Evolutionary conservation across 2,329 filamentous ascomycete genomes (phyloP).

Genomic region (Xenoacremonium recifei): DNA sequence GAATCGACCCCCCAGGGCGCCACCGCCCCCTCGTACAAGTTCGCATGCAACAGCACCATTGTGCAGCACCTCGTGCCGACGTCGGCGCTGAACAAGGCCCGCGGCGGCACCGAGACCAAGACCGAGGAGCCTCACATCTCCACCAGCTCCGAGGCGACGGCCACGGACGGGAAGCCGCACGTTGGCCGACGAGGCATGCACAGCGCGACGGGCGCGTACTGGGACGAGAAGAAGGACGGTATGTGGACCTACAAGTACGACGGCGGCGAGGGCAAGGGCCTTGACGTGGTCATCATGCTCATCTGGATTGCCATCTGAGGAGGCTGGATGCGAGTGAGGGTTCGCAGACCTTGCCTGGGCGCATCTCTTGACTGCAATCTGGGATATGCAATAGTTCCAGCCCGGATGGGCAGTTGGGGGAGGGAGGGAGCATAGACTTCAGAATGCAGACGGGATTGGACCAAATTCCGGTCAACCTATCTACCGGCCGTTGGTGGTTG

Average conservation of each 20-base stretch:
- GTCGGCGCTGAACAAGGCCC: slow-evolving; percentile 60
- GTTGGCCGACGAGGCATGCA: slow-evolving; percentile 89
- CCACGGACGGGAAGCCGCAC: slow-evolving; percentile 65
- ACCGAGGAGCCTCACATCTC: slow-evolving; percentile 53
- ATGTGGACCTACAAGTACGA: slow-evolving; percentile 91
- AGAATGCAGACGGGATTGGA: slow-evolving; percentile 22
- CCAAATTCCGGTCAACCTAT: slow-evolving; percentile 21
- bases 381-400: slow-evolving; percentile 19
- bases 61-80: slow-evolving; percentile 85
- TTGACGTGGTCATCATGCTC: slow-evolving; percentile 69
- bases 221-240: slow-evolving; percentile 87
- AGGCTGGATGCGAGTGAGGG: no score
- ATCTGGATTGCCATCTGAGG: slow-evolving; percentile 73
- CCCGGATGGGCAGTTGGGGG: slow-evolving; percentile 27
- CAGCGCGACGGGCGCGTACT: slow-evolving; percentile 80
- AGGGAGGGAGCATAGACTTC: slow-evolving; percentile 25
- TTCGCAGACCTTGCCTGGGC: slow-evolving; percentile 9
- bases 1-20: slow-evolving; percentile 62
- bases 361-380: slow-evolving; percentile 12
- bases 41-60: slow-evolving; percentile 96
- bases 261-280: slow-evolving; percentile 62
- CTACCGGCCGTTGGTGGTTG: slow-evolving; percentile 20
- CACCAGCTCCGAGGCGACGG: slow-evolving; percentile 52
- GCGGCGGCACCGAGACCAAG: slow-evolving; percentile 47
- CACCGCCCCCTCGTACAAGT: slow-evolving; percentile 74